Evolutionary conservation across 1,284 basidiomycete species (phyloP), one percentile per base, ranked within the genome.

Genomic region (Retiboletus flavoniger): DNA sequence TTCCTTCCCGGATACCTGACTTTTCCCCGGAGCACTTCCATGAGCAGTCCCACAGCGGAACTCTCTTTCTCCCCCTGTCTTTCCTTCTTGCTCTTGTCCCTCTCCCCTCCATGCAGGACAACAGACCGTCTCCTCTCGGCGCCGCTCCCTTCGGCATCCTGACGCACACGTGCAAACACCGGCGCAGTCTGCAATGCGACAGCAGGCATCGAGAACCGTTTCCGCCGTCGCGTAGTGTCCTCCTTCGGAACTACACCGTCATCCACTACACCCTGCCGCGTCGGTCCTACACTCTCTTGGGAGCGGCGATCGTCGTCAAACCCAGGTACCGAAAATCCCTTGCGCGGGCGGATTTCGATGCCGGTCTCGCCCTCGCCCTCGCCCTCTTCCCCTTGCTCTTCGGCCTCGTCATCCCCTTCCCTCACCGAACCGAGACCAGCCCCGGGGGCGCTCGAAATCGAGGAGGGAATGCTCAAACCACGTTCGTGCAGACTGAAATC

Each of bases 191-290:
- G 87, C 65, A 91, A 60, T 35, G 84, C 87, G 36, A 91, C 75
- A 11, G 86, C 86, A 50, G 88, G 87, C 54, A 87, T 61, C 42
- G 88, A 90, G 63, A 89, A 89, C 32, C 88, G 78, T 65, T 89
- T 87, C 61, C 75, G 76, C 61, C 80, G 70, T 59, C 85, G 72
- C 45, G 78, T 78, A 0, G 85, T 88, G 59, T 85, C 78, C 64
- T 88, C 88, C 58, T 54, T 62, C 14, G 63, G 42, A 32, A 21
- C 26, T 19, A 42, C 32, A 2, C 17, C 43, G 3, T 60, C 49
- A 48, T 53, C 60, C 47, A 13, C 21, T 11, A 42, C 17, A 16
- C 7, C 40, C 11, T 36, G 53, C n/a, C 0, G 24, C n/a, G 32
- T 28, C 43, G 13, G 9, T 4, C 40, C 52, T 10, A 44, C 24